Evolutionary conservation across 2,329 filamentous ascomycete genomes (phyloP).

Genomic region (Colletotrichum sp.): DNA sequence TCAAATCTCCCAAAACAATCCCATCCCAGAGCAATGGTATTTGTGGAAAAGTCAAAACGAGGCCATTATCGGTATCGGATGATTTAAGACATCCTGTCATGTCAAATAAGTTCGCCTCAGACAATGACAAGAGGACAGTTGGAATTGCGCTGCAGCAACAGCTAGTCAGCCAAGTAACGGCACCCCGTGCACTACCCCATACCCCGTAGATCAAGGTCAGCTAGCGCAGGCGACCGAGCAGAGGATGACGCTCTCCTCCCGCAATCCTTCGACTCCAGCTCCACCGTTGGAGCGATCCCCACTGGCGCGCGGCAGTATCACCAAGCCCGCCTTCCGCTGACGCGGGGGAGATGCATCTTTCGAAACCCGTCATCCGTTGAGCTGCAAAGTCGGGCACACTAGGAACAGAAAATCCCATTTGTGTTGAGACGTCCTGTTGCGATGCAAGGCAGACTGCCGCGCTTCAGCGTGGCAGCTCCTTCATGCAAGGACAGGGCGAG

Average conservation of each 20-base stretch:
- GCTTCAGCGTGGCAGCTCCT: neutral
- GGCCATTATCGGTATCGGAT: neutral
- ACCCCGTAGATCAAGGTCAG: neutral
- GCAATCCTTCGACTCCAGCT: neutral
- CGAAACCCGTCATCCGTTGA: neutral
- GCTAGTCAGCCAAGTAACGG: neutral
- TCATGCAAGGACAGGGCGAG: slow-evolving; percentile 14
- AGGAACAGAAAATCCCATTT: neutral
- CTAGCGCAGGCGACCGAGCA: neutral
- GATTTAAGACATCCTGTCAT: neutral
- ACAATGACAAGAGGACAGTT: neutral
- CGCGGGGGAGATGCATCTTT: neutral
- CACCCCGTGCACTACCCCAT: neutral
- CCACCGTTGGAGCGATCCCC: neutral
- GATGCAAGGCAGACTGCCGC: neutral
- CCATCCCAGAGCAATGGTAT: neutral
- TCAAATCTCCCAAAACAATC: neutral
- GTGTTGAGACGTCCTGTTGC: neutral
- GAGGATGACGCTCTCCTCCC: neutral
- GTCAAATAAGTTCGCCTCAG: neutral
- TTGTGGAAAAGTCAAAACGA: neutral
- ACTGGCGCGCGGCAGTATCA: neutral
- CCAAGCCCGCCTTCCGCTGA: neutral
- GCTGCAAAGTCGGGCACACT: neutral
- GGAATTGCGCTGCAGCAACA: neutral